These are phyloP conservation scores for Choiromyces venosus DNA, from an alignment of 495 filamentous ascomycete species.

Conservation along the genomic window DNA sequence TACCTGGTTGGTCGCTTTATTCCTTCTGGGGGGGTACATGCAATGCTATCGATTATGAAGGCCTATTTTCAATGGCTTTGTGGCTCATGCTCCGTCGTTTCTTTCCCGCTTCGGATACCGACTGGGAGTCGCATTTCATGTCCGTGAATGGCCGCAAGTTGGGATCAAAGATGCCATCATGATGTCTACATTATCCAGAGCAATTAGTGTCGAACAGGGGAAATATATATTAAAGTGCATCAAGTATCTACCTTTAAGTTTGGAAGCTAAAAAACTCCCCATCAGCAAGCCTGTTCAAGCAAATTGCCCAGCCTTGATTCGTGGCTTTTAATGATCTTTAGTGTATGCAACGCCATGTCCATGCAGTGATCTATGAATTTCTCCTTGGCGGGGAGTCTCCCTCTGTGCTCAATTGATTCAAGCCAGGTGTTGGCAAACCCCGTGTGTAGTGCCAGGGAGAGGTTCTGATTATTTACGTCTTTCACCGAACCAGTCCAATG, in stretches of 20 bases:
- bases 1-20: conserved; percentile 30
- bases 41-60: conserved; percentile 30
- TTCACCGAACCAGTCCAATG: conserved; percentile 18
- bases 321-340: background rate
- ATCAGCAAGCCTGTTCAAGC: conserved; percentile 14
- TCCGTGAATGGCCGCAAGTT: conserved; percentile 12
- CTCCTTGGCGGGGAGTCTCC: background rate
- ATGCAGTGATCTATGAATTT: conserved; percentile 26
- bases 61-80: background rate
- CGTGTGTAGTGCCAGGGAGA: conserved; percentile 12
- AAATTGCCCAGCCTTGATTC: conserved; percentile 11
- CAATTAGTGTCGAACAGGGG: background rate
- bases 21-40: conserved; percentile 29
- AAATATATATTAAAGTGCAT: background rate
- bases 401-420: conserved; percentile 11
- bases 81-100: background rate
- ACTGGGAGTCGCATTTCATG: background rate
- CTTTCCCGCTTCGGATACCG: background rate
- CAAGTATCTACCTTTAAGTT: conserved; percentile 28
- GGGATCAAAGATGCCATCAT: conserved; percentile 31
- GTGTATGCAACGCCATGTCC: conserved; percentile 15
- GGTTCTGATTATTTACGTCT: conserved; percentile 18
- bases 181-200: conserved; percentile 17
- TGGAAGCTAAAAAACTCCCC: conserved; percentile 24
- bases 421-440: conserved; percentile 16